phyloP scores from a whole-genome alignment of 2,329 filamentous ascomycete species.

The Sclerotinia minor region DNA sequence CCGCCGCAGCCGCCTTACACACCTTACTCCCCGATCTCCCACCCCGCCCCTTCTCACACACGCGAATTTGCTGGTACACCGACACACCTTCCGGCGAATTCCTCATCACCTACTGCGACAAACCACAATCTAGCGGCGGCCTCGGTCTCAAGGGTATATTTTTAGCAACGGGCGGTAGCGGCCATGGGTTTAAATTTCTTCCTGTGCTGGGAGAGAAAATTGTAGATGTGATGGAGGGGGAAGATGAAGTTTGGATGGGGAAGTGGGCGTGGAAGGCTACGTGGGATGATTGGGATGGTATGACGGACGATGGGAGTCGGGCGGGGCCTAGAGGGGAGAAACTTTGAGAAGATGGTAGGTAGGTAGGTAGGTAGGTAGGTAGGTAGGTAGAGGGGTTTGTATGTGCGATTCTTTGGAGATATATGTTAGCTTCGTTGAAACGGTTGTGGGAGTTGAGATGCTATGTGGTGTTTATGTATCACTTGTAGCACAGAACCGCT shows the following conservation, averaged over 20 bases:
- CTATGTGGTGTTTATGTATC: neutral
- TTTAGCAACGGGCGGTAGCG: constrained; percentile 50
- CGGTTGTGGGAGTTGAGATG: neutral
- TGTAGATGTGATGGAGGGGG: constrained; percentile 45
- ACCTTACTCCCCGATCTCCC: constrained; percentile 56
- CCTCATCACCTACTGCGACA: constrained; percentile 52
- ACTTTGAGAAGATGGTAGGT: constrained; percentile 23
- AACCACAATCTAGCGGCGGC: constrained; percentile 37
- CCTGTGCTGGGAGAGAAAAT: constrained; percentile 50
- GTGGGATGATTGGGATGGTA: constrained; percentile 32
- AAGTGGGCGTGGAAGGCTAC: constrained; percentile 55
- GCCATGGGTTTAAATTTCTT: constrained; percentile 54
- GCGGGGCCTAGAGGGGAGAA: constrained; percentile 37
- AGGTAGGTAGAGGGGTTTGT: neutral
- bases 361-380: too few relatives aligned
- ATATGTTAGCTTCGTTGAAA: neutral
- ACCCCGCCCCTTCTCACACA: constrained; percentile 52
- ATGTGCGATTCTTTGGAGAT: neutral
- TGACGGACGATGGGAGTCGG: constrained; percentile 39
- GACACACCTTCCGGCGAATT: constrained; percentile 66
- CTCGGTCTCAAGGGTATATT: constrained; percentile 50
- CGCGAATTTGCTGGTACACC: constrained; percentile 63
- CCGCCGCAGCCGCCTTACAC: constrained; percentile 31
- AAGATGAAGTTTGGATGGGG: constrained; percentile 47
- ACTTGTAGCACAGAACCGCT: neutral